Percentiles rank a stretch among this genome's conserved stretches.
Evolutionary conservation across 2,329 filamentous ascomycete species (phyloP).

Genomic region (Huntiella omanensis): DNA sequence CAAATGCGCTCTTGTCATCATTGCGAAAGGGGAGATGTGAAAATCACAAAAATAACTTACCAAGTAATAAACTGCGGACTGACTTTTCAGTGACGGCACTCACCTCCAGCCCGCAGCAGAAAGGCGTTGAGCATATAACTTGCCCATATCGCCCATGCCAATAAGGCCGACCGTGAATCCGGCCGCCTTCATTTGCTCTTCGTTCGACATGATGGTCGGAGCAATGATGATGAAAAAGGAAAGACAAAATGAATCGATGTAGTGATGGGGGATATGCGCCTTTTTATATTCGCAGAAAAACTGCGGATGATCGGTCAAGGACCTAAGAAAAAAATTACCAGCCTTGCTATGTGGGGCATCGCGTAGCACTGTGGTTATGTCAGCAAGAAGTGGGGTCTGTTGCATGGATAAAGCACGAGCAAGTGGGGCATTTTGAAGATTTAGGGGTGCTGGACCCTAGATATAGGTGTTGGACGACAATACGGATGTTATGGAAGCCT

Average conservation of each 20-base stretch:
- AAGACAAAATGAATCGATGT: not conserved
- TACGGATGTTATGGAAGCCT: too few relatives aligned
- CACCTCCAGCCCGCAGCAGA: constrained; percentile 93
- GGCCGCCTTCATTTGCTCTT: constrained; percentile 27
- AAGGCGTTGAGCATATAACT: constrained; percentile 84
- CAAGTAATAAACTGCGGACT: constrained; percentile 15
- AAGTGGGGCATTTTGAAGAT: too few relatives aligned
- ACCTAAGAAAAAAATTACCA: not conserved
- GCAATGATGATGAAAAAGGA: not conserved
- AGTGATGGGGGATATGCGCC: not conserved
- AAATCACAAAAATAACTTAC: constrained; percentile 19
- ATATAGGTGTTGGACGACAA: too few relatives aligned
- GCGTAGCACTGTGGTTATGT: not conserved
- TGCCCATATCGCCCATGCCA: constrained; percentile 98
- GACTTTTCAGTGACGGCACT: constrained; percentile 15
- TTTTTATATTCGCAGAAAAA: constrained; percentile 7
- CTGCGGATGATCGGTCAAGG: not conserved
- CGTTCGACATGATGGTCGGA: constrained; percentile 2
- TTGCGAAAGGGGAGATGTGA: constrained; percentile 20
- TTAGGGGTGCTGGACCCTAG: too few relatives aligned
- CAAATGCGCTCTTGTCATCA: constrained; percentile 99
- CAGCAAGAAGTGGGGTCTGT: not conserved
- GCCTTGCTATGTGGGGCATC: constrained; percentile 4
- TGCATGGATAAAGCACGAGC: too few relatives aligned
- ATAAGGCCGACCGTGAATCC: constrained; percentile 78